Percentiles rank a stretch among this genome's conserved stretches.
Evolutionary conservation across 2,329 filamentous ascomycete genomes (phyloP).

Genomic region (Sordariomycetes sp.): DNA sequence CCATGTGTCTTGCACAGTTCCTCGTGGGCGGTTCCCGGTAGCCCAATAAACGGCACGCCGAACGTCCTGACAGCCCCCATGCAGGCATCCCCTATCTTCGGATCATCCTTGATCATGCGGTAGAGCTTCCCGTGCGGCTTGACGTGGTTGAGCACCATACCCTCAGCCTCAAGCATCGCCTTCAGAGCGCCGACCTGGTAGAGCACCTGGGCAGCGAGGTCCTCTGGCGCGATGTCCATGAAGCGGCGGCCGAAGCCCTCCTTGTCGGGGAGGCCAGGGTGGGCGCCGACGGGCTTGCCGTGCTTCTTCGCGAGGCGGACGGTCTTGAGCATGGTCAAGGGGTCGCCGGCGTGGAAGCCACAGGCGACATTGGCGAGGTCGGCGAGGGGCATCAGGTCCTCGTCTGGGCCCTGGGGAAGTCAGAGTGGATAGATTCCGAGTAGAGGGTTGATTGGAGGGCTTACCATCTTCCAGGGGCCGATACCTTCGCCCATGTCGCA

Average conservation of each 20-base stretch:
- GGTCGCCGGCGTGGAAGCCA: conserved; percentile 49
- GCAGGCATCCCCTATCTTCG: background rate
- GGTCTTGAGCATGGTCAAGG: conserved; percentile 52
- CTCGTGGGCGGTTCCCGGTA: background rate
- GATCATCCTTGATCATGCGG: background rate
- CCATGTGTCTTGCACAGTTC: background rate
- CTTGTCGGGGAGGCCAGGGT: conserved; percentile 54
- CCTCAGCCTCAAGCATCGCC: conserved; percentile 46
- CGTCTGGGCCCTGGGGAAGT: conserved; percentile 37
- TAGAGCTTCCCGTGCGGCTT: conserved; percentile 51
- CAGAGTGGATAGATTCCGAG: background rate
- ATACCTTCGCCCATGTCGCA: conserved; percentile 42
- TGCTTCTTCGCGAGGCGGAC: conserved; percentile 46
- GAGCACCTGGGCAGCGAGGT: conserved; percentile 44
- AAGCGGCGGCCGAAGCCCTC: conserved; percentile 54
- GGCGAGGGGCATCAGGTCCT: conserved; percentile 49
- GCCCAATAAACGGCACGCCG: background rate
- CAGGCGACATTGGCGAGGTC: conserved; percentile 54
- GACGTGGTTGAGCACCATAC: conserved; percentile 45
- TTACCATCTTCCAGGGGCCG: conserved; percentile 27
- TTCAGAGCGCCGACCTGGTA: conserved; percentile 56
- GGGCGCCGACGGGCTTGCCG: conserved; percentile 46
- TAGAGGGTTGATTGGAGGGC: background rate
- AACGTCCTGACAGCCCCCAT: background rate
- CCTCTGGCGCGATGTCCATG: conserved; percentile 46